Base-by-base conservation (phyloP, 192 early-diverging fungal species). In the Coemansia erecta region DNA sequence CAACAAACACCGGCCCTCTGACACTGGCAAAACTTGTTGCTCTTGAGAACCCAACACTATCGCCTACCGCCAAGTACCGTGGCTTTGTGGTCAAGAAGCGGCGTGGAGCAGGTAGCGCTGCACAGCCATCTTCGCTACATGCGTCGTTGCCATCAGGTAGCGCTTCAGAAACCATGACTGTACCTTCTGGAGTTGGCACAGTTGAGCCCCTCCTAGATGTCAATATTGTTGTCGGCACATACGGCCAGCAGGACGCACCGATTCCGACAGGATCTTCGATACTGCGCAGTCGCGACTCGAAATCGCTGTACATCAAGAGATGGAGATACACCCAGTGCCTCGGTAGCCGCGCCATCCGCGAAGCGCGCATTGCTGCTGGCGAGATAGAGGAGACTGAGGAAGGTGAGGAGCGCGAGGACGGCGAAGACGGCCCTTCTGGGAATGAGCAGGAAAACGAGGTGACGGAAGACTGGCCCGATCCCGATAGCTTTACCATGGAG, bases 321-420 rank as follows among this genome's bases (percentile, higher is more conserved):
- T 78, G 75, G 75, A 65, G 69, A 17, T 65, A 78, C 52, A 51
- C 62, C 51, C 75, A 72, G 23, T 48, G 40, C 18, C 69, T 78
- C 14, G 69, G 64, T 11, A 58, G 44, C n/a, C 57, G 69, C 21
- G 74, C 74, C 5, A 43, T 46, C 4, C 64, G 61, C 47, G 64
- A 67, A 22, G 64, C 64, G 49, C 64, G 61, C 11, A 54, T 68
- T 15, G 74, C 74, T 0, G 43, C 60, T 9, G 68, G 75, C 42
- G 75, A 77, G 51, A 68, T 68, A n/a, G 75, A 77, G 44, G 75
- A 77, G 49, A 66, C 75, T 23, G 75, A 72, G 26, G 69, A 72
- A n/a, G 75, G 69, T 48, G 69, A 78, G 59, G 74, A 77, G 48
- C 56, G 68, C 40, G 75, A 78, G 28, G 75, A 78, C 46, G 65